A percentile compares a stretch with the other conserved stretches of the same genome.
phyloP scores from a whole-genome alignment of 2,329 filamentous ascomycete species.

The Elsinoe ampelina region DNA sequence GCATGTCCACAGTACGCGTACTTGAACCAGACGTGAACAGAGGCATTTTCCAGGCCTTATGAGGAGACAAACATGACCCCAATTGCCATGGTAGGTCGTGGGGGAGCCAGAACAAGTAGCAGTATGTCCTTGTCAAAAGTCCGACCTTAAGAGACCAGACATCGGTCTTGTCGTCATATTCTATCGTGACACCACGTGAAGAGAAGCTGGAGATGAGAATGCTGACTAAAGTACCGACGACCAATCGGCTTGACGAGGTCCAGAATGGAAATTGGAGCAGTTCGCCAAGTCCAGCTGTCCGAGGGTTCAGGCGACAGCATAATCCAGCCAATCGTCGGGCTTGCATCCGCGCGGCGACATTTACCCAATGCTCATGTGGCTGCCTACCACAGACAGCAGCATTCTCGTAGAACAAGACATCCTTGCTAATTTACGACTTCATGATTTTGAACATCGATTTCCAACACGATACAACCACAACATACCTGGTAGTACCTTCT shows the following conservation, averaged over 20 bases:
- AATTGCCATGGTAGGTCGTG: too few species aligned
- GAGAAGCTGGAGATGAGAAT: not conserved
- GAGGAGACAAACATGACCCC: too few species aligned
- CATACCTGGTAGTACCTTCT: not conserved
- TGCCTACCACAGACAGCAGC: slow-evolving; percentile 7
- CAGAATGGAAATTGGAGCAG: not conserved
- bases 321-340: slow-evolving; percentile 6
- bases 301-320: slow-evolving; percentile 12
- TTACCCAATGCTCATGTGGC: not conserved
- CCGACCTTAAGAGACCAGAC: too few species aligned
- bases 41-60: not conserved
- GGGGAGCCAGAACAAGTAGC: too few species aligned
- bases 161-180: not conserved
- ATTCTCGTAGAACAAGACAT: not conserved
- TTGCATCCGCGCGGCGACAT: not conserved
- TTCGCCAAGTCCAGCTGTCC: slow-evolving; percentile 2
- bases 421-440: not conserved
- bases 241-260: not conserved
- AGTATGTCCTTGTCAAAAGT: too few species aligned
- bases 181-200: not conserved
- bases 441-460: too few species aligned
- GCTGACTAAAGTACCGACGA: not conserved
- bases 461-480: too few species aligned
- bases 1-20: not conserved
- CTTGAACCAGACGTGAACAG: not conserved